A percentile compares a stretch with the other conserved stretches of the same genome.
These are phyloP conservation scores for Balansia obtecta DNA, from an alignment of 2,329 filamentous ascomycete species.

Conservation along the genomic window DNA sequence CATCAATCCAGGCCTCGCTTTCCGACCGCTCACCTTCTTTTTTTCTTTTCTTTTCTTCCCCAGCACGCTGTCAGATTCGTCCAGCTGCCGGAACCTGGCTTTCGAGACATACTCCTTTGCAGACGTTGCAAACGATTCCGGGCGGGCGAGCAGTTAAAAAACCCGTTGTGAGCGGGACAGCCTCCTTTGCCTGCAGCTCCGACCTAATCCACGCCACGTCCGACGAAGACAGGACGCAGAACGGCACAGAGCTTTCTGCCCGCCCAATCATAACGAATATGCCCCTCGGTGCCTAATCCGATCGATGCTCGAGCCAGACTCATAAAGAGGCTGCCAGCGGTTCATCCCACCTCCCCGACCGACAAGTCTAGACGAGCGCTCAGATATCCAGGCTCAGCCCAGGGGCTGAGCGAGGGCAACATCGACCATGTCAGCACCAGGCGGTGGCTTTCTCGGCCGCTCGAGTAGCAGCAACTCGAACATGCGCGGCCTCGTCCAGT, in stretches of 20 bases:
- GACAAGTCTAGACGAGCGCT: not conserved
- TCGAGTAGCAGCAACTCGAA: constrained; percentile 53
- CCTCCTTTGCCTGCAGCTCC: constrained; percentile 1
- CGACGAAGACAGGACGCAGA: not conserved
- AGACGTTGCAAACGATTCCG: not conserved
- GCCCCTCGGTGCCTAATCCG: not conserved
- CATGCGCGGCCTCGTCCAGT: constrained; percentile 83
- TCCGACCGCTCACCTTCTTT: not conserved
- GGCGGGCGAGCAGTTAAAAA: not conserved
- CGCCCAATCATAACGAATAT: not conserved
- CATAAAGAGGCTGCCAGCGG: not conserved
- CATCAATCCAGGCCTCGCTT: not conserved
- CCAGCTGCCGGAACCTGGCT: not conserved
- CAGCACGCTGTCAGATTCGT: not conserved
- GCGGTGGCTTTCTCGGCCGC: constrained; percentile 51
- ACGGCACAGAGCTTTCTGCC: not conserved
- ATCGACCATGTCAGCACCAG: constrained; percentile 40
- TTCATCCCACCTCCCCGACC: not conserved
- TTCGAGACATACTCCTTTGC: not conserved
- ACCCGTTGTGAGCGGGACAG: not conserved
- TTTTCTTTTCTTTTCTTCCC: not conserved
- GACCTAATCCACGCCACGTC: not conserved
- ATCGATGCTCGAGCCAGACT: not conserved
- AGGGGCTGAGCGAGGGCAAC: constrained; percentile 4
- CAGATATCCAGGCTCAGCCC: not conserved